A percentile compares a stretch with the other conserved stretches of the same genome.
These are phyloP conservation scores for Blastobotrys chiropterorum DNA, from an alignment of 805 yeast species.

Conservation along the genomic window DNA sequence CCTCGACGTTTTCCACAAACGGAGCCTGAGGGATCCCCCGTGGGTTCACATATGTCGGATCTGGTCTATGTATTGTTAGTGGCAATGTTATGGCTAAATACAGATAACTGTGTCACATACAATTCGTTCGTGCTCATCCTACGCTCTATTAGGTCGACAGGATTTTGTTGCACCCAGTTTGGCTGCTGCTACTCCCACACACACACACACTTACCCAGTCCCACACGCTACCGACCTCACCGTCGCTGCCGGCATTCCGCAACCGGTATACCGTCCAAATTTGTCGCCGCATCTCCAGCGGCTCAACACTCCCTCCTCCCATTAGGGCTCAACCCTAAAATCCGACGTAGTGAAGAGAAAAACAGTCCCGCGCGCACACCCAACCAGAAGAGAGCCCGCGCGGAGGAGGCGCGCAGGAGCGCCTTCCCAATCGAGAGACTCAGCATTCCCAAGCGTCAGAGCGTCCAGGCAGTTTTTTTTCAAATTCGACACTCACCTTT, in stretches of 20 bases:
- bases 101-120: neutral
- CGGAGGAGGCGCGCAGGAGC: neutral
- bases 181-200: no score
- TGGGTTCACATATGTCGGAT: constrained; percentile 46
- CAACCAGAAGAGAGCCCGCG: neutral
- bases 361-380: neutral
- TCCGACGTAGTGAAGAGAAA: no score
- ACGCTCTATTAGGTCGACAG: no score
- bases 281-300: neutral
- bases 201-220: no score
- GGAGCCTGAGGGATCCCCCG: constrained; percentile 97
- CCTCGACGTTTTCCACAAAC: constrained; percentile 78
- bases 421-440: neutral
- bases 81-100: no score
- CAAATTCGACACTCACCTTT: constrained; percentile 4
- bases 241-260: no score
- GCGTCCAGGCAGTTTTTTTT: no score
- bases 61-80: constrained; percentile 6
- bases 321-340: neutral
- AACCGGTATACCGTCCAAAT: no score
- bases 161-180: no score
- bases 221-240: no score
- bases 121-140: neutral
- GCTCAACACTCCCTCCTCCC: no score
- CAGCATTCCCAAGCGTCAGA: neutral